phyloP scores from a whole-genome alignment of 2,329 filamentous ascomycete genomes.

The Trichothecium roseum region DNA sequence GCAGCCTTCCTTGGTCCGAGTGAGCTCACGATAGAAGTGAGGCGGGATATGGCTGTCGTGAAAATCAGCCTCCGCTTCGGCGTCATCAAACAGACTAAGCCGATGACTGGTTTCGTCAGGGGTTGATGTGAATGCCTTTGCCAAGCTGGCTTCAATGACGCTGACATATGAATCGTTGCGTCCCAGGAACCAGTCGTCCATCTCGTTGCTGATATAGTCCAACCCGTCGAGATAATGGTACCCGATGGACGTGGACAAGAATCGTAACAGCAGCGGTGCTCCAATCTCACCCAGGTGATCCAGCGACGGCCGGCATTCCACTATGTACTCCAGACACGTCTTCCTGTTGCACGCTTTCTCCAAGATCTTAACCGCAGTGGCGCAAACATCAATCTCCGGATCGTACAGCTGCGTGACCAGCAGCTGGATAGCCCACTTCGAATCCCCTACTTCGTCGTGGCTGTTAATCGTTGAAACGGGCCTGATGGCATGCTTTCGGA shows the following conservation, averaged over 20 bases:
- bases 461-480: slow-evolving; percentile 25
- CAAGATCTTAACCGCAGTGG: slow-evolving; percentile 90
- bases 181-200: slow-evolving; percentile 99
- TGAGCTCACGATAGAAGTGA: slow-evolving; percentile 94
- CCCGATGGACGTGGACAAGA: slow-evolving; percentile 89
- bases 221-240: slow-evolving; percentile 95
- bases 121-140: slow-evolving; percentile 67
- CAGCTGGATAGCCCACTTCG: slow-evolving; percentile 91
- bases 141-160: slow-evolving; percentile 90
- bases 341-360: slow-evolving; percentile 96
- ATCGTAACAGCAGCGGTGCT: slow-evolving; percentile 81
- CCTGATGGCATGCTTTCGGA: slow-evolving; percentile 73
- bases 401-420: slow-evolving; percentile 99
- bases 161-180: slow-evolving; percentile 94
- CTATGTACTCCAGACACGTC: slow-evolving; percentile 85
- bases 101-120: slow-evolving; percentile 46
- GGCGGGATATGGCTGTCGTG: slow-evolving; percentile 71
- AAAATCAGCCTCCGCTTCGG: slow-evolving; percentile 42
- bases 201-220: slow-evolving; percentile 98
- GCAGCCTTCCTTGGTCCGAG: slow-evolving; percentile 86
- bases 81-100: slow-evolving; percentile 49
- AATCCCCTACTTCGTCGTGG: slow-evolving; percentile 45
- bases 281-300: slow-evolving; percentile 96
- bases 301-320: slow-evolving; percentile 86
- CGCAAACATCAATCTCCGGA: slow-evolving; percentile 91